Conservation (phyloP, 768 basidiomycete genomes). For the Pisolithus microcarpus region DNA sequence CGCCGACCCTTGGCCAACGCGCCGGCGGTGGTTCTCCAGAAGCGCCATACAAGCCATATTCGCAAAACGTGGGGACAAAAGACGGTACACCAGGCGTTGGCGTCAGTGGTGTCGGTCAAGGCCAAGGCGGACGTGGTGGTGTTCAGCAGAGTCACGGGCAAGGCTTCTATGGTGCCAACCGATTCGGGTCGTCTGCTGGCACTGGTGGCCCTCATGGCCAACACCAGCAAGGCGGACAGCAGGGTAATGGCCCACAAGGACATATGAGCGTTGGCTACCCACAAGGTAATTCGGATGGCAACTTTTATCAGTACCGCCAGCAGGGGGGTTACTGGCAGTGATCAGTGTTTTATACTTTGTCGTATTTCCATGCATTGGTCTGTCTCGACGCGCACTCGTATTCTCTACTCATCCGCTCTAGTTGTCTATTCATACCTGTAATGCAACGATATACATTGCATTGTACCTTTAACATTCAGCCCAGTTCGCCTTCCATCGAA, state of each 20-base stretch:
- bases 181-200: conserved; percentile 38
- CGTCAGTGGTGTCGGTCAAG: conserved; percentile 34
- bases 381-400: not conserved
- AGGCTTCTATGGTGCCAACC: conserved; percentile 38
- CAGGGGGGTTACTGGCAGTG: conserved; percentile 54
- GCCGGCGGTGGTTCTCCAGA: conserved; percentile 56
- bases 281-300: conserved; percentile 50
- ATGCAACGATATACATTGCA: no score
- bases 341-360: conserved; percentile 2
- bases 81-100: conserved; percentile 47
- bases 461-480: no score
- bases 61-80: conserved; percentile 43
- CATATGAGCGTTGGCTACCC: conserved; percentile 40
- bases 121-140: conserved; percentile 35
- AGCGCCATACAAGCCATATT: conserved; percentile 69
- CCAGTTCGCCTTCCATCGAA: no score
- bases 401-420: no score
- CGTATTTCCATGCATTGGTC: not conserved
- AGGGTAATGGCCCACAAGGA: conserved; percentile 22
- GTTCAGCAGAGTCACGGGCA: conserved; percentile 39
- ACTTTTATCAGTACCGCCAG: conserved; percentile 70
- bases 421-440: no score
- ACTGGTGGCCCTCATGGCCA: conserved; percentile 40
- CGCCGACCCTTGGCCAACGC: conserved; percentile 40
- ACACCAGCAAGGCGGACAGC: conserved; percentile 7